Conservation (phyloP, 208 protist species). For the Trichomonas tenax region DNA sequence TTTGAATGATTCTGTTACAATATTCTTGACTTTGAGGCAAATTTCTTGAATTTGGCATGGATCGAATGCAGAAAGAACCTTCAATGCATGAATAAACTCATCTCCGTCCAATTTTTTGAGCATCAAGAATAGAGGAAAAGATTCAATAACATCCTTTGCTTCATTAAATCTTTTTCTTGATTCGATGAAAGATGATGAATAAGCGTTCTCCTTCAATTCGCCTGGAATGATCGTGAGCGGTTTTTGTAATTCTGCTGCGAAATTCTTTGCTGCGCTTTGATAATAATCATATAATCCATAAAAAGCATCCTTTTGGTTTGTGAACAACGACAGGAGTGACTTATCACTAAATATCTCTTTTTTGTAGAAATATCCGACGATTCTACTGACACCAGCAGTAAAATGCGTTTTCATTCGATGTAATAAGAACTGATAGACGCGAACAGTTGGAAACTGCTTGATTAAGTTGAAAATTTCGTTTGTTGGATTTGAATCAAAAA, state of each 20-base stretch:
- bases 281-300: background rate
- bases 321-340: background rate
- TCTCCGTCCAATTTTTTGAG: background rate
- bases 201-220: background rate
- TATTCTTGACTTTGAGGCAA: background rate
- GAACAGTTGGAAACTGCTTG: background rate
- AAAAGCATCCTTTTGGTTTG: background rate
- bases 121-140: background rate
- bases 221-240: background rate
- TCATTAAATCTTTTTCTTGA: background rate
- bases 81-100: background rate
- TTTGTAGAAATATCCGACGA: background rate
- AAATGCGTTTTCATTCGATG: background rate
- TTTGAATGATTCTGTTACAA: background rate
- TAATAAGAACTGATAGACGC: background rate
- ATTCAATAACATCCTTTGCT: background rate
- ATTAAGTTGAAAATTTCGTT: background rate
- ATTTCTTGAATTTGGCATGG: background rate
- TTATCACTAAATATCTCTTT: background rate
- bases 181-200: background rate
- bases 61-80: background rate
- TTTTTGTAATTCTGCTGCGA: background rate
- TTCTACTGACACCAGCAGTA: background rate
- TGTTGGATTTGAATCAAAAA: background rate
- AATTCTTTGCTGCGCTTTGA: background rate